These are phyloP conservation scores for Colletotrichum tabaci DNA, from an alignment of 2,329 filamentous ascomycete genomes.

Conservation along the genomic window DNA sequence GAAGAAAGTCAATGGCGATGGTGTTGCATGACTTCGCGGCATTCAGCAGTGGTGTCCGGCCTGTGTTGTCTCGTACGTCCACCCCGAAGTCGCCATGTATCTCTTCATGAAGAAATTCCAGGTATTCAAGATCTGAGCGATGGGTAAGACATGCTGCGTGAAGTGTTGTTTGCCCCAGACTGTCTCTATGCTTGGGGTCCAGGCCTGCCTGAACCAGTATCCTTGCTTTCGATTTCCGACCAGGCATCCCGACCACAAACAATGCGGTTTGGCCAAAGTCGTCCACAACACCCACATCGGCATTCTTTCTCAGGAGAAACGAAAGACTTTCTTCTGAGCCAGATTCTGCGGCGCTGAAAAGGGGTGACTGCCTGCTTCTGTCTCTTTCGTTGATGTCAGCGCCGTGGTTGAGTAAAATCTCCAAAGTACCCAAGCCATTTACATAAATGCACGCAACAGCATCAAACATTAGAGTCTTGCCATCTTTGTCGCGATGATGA, in stretches of 20 bases:
- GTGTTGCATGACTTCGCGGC: rapidly evolving
- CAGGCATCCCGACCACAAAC: background rate
- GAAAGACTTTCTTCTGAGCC: background rate
- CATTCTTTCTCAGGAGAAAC: rapidly evolving
- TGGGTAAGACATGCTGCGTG: background rate
- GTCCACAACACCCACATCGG: background rate
- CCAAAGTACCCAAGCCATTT: background rate
- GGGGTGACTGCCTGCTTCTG: background rate
- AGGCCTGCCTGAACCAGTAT: background rate
- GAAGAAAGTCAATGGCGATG: rapidly evolving
- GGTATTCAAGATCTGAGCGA: background rate
- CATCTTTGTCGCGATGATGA: background rate
- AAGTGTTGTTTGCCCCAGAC: background rate
- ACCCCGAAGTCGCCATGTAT: background rate
- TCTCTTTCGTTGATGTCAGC: background rate
- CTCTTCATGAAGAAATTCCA: background rate
- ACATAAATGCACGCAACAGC: rapidly evolving
- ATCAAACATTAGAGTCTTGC: background rate
- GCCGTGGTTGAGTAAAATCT: background rate
- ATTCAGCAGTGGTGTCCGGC: background rate
- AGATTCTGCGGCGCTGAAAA: background rate
- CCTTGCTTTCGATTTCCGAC: too few relatives aligned
- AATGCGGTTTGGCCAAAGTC: background rate
- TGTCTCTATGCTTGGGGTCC: background rate
- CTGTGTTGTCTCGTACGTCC: background rate